These are phyloP conservation scores for Aspergillus homomorphus DNA, from an alignment of 495 filamentous ascomycete species.

Conservation along the genomic window DNA sequence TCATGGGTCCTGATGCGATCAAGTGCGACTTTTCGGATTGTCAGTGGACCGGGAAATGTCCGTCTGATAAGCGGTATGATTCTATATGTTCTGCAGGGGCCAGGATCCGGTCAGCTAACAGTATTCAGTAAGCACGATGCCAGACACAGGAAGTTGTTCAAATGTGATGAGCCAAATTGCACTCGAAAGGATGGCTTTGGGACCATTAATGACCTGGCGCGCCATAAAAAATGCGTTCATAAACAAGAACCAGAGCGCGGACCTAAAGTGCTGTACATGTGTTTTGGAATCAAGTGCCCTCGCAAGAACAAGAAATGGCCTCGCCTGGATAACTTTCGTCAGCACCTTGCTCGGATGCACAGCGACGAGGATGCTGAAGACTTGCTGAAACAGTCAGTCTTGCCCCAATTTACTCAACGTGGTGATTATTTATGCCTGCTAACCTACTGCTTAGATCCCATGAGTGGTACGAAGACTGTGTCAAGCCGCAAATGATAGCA, in stretches of 20 bases:
- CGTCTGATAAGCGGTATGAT: conserved; percentile 39
- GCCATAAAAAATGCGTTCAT: conserved; percentile 72
- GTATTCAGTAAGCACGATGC: conserved; percentile 71
- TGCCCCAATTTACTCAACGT: background rate
- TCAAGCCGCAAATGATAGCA: conserved; percentile 17
- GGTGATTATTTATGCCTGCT: too few relatives aligned
- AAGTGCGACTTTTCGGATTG: conserved; percentile 37
- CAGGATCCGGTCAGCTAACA: conserved; percentile 6
- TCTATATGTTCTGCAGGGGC: background rate
- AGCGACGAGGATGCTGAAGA: conserved; percentile 48
- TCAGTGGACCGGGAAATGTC: conserved; percentile 40
- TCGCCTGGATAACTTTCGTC: conserved; percentile 85
- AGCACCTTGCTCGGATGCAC: conserved; percentile 82
- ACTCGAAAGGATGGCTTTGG: conserved; percentile 66
- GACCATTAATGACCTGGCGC: conserved; percentile 74
- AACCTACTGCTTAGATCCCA: conserved; percentile 27
- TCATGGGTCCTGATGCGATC: conserved; percentile 23
- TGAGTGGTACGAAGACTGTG: conserved; percentile 38
- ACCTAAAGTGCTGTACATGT: conserved; percentile 61
- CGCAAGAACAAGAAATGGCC: conserved; percentile 78
- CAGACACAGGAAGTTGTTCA: conserved; percentile 71
- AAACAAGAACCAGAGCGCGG: conserved; percentile 50
- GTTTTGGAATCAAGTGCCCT: conserved; percentile 60
- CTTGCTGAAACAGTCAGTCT: conserved; percentile 53
- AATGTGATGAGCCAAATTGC: conserved; percentile 62